Percentiles rank a stretch among this genome's conserved stretches.
phyloP scores from a whole-genome alignment of 2,329 filamentous ascomycete species.

The Calonectria pteridis region DNA sequence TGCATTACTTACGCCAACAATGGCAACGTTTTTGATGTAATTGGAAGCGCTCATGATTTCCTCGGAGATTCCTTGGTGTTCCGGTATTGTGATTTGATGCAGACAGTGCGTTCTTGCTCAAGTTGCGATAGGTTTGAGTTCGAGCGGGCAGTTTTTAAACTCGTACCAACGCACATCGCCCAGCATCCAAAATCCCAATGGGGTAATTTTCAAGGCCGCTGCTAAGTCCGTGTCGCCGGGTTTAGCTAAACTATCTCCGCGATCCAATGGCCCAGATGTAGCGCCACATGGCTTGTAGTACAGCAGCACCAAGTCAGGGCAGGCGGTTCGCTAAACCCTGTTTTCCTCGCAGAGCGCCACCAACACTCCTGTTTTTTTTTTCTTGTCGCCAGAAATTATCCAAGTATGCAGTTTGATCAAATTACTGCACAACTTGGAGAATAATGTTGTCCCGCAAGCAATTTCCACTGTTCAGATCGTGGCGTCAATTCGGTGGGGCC shows the following conservation, averaged over 20 bases:
- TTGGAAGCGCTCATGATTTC: constrained; percentile 41
- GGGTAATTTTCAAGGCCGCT: neutral
- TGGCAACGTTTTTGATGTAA: constrained; percentile 56
- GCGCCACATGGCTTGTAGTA: neutral
- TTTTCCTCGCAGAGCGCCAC: neutral
- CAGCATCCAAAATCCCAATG: neutral
- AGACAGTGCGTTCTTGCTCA: neutral
- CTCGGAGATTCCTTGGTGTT: neutral
- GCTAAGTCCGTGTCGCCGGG: neutral
- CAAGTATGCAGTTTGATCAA: neutral
- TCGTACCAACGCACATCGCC: neutral
- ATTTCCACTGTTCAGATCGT: neutral
- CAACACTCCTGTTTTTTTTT: no score
- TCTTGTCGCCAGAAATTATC: neutral
- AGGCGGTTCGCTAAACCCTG: neutral
- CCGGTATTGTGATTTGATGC: neutral
- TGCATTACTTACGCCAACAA: constrained; percentile 59
- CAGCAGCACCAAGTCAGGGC: neutral
- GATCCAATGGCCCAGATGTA: neutral
- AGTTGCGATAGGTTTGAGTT: no score
- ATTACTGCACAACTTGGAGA: neutral
- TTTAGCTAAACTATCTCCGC: neutral
- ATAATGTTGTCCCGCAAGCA: neutral
- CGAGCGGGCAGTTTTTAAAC: neutral
- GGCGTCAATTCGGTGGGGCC: neutral